Base-by-base conservation (phyloP, 73 alveolate species). In the Tetrahymena elliotti region DNA sequence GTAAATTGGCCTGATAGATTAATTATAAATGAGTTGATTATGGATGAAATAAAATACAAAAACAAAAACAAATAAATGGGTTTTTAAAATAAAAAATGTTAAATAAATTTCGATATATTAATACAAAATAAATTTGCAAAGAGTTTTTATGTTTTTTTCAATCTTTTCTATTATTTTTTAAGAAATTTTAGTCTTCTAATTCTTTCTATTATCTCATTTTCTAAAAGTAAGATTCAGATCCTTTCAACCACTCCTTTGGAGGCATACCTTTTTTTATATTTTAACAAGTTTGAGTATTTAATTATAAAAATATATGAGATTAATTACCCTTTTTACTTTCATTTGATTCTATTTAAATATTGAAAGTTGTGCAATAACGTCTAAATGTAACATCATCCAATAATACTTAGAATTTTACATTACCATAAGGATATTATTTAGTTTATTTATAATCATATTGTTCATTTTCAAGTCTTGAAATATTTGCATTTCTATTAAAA, bases 371-470 rank as follows among this genome's bases (percentile, higher is more conserved):
- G 35, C 92, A 35, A 94, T 94, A 96, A 37, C 97, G 37, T 83
- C 95, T 95, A 33, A 84, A 93, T 31, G 97, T 96, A 22, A 84
- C 94, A 33, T 94, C 96, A 27, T 96, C 97, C 41, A 96, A 35
- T 34, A 53, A 83, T 7, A 94, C 96, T 22, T 94, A 96, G 38
- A 52, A 88, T 39, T 94, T 39, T 6, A 52, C 97, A 31, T 94
- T 94, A 8, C 39, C 34, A 39, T 93, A 83, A 38, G 96, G 94
- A 94, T 93, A 82, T 83, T 95, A 94, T 39, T 96, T 93, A 53
- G 93, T 39, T 31, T 33, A 35, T 41, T 83, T 47, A 47, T 52
- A 83, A 13, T 68, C 53, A 18, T 95, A 95, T 18, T 24, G 20
- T 41, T 93, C 94, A 52, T 84, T 94, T 27, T 96, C 16, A 11